Evolutionary conservation across 2,329 filamentous ascomycete species (phyloP).

Genomic region (Neofusicoccum cordaticola): DNA sequence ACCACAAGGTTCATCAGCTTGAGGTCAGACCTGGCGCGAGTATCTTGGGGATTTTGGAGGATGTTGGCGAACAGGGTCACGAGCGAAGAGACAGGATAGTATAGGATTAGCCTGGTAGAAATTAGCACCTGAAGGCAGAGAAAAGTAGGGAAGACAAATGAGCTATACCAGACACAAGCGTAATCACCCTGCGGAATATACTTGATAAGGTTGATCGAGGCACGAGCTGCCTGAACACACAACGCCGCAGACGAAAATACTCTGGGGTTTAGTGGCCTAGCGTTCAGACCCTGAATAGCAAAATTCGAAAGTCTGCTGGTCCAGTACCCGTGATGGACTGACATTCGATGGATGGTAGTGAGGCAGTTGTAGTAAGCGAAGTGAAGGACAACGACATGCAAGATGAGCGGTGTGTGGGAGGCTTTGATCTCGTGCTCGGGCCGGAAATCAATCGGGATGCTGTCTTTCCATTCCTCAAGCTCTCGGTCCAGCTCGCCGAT

Average conservation of each 20-base stretch:
- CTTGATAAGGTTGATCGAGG: slow-evolving; percentile 89
- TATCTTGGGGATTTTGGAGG: slow-evolving; percentile 88
- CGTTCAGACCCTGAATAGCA: slow-evolving; percentile 90
- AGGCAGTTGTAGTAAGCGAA: slow-evolving; percentile 98
- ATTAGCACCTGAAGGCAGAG: slow-evolving; percentile 27
- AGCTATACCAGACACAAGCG: slow-evolving; percentile 84
- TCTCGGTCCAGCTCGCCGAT: slow-evolving; percentile 85
- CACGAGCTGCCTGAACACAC: slow-evolving; percentile 87
- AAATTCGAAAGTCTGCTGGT: slow-evolving; percentile 92
- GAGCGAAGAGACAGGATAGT: slow-evolving; percentile 92
- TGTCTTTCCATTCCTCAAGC: slow-evolving; percentile 94
- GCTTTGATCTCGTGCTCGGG: slow-evolving; percentile 95
- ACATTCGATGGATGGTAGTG: slow-evolving; percentile 98
- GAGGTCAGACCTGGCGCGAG: slow-evolving; percentile 81
- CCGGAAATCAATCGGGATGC: slow-evolving; percentile 92
- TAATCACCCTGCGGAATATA: slow-evolving; percentile 96
- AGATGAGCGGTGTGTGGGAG: slow-evolving; percentile 84
- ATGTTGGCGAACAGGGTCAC: slow-evolving; percentile 97
- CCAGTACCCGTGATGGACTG: slow-evolving; percentile 97
- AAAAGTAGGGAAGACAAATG: not conserved
- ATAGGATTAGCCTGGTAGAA: slow-evolving; percentile 71
- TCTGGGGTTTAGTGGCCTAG: slow-evolving; percentile 83
- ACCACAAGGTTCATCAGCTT: slow-evolving; percentile 91
- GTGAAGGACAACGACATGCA: slow-evolving; percentile 91
- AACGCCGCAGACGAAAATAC: slow-evolving; percentile 92